phyloP scores from a whole-genome alignment of 1,284 basidiomycete genomes.

The Cutaneotrichosporon sp. region DNA sequence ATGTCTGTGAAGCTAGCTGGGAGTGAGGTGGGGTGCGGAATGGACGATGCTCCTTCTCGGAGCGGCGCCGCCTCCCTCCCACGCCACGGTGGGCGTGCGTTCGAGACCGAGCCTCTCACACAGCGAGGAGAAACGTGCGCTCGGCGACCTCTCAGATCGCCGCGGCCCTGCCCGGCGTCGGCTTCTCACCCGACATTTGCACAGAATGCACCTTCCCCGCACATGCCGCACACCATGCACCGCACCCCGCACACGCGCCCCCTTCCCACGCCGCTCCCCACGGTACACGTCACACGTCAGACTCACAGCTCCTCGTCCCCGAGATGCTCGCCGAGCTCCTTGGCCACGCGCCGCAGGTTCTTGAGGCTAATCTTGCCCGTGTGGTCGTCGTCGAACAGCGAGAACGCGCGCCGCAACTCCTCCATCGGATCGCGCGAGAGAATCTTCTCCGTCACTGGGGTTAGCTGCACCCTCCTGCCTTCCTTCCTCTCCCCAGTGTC shows the following conservation, averaged over 20 bases:
- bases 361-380: conserved; percentile 91
- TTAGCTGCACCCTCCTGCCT: not conserved
- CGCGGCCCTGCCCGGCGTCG: no score
- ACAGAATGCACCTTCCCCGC: no score
- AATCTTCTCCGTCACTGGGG: conserved; percentile 88
- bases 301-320: conserved; percentile 97
- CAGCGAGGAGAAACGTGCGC: no score
- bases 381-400: conserved; percentile 94
- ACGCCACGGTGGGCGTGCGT: no score
- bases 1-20: not conserved
- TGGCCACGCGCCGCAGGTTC: conserved; percentile 90
- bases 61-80: no score
- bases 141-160: no score
- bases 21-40: not conserved
- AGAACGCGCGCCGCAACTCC: conserved; percentile 92
- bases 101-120: no score
- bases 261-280: not conserved
- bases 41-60: no score
- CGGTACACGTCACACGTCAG: no score
- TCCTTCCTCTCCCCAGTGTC: not conserved
- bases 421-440: conserved; percentile 93
- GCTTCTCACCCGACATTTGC: no score
- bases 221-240: no score
- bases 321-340: conserved; percentile 92
- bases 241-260: not conserved